Conservation (phyloP, 1,284 basidiomycete genomes). For the Trichosporon sp. region DNA sequence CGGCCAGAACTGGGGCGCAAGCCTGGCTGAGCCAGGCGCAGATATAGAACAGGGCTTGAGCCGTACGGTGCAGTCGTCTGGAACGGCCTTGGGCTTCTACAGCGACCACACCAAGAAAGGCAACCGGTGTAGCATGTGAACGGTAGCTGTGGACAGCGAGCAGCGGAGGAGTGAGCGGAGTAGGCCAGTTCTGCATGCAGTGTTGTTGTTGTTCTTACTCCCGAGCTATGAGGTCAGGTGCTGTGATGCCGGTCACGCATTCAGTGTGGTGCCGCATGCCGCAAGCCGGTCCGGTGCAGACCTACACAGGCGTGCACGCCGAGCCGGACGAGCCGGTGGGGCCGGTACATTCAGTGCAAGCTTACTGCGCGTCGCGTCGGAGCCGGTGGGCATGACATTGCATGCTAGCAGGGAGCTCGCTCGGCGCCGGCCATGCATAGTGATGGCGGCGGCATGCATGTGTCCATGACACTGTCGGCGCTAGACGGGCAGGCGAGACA, state of each 20-base stretch:
- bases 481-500: not conserved
- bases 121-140: not conserved
- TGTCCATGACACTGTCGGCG: slow-evolving; percentile 10
- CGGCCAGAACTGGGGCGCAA: too few species aligned
- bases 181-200: too few species aligned
- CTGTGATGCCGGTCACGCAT: slow-evolving; percentile 1
- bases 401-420: too few species aligned
- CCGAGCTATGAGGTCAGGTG: not conserved
- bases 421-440: not conserved
- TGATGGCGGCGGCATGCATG: not conserved
- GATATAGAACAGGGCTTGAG: not conserved
- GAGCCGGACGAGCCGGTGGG: not conserved
- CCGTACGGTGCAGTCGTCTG: not conserved
- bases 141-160: not conserved
- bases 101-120: not conserved
- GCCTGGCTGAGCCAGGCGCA: too few species aligned
- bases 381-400: too few species aligned
- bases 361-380: not conserved
- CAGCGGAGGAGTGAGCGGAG: too few species aligned
- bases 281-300: not conserved
- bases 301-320: too few species aligned
- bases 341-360: too few species aligned
- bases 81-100: too few species aligned
- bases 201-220: not conserved
- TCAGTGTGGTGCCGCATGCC: not conserved